A percentile compares a stretch with the other conserved stretches of the same genome.
phyloP scores from a whole-genome alignment of 148 eudicot species.

The Spergularia bocconei region DNA sequence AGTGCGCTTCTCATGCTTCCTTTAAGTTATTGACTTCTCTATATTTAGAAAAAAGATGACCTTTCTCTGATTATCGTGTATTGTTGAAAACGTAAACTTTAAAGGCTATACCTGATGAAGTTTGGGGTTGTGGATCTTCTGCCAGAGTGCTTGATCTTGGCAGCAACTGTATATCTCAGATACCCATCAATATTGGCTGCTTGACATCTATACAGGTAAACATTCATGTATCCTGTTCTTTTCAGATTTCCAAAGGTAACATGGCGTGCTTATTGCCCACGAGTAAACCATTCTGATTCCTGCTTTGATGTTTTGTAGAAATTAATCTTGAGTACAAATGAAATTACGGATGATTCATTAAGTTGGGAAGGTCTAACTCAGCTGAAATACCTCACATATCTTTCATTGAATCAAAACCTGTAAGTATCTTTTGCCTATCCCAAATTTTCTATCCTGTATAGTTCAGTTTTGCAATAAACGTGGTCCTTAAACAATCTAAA shows the following conservation, averaged over 20 bases:
- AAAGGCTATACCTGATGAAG: conserved; percentile 77
- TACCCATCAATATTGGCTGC: conserved; percentile 51
- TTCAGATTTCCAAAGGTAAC: background rate
- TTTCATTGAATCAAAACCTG: conserved; percentile 75
- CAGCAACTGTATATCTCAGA: conserved; percentile 50
- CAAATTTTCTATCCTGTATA: background rate
- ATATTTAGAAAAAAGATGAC: background rate
- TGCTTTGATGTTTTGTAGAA: conserved; percentile 54
- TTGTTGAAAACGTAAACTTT: conserved; percentile 7
- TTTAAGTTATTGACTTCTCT: background rate
- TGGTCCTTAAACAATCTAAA: background rate
- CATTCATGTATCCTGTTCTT: background rate
- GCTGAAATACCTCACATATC: conserved; percentile 50
- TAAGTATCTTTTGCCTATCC: conserved; percentile 35
- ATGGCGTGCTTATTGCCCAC: background rate
- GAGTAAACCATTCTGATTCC: background rate
- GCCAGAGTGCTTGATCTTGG: conserved; percentile 79
- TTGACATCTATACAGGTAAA: conserved; percentile 57
- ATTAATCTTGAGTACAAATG: conserved; percentile 58
- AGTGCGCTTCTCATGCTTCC: no score
- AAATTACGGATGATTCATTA: conserved; percentile 51
- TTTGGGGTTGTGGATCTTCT: conserved; percentile 69
- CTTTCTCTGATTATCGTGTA: background rate
- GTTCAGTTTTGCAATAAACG: background rate
- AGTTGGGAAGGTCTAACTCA: conserved; percentile 70